phyloP scores from a whole-genome alignment of 164 flowering plant genomes.

The Platanus orientalis region DNA sequence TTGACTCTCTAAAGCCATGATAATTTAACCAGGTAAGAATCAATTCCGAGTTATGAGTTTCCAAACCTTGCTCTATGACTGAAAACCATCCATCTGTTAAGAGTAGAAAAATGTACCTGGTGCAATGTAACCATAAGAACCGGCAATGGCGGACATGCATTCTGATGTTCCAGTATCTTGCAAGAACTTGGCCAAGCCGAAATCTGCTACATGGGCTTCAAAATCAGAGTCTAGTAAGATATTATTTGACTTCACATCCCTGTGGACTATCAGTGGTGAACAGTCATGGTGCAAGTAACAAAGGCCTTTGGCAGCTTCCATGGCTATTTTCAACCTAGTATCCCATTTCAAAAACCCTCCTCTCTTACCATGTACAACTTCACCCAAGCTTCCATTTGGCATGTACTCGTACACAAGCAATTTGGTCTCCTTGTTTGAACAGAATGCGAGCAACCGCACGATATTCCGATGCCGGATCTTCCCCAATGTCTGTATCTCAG shows the following conservation, averaged over 20 bases:
- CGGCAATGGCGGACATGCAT: conserved; percentile 82
- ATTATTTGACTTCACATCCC: conserved; percentile 80
- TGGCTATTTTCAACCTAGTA: conserved; percentile 51
- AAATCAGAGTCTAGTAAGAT: conserved; percentile 55
- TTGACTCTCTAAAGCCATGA: too few relatives aligned
- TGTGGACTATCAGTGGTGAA: conserved; percentile 59
- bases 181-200: conserved; percentile 74
- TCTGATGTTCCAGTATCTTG: conserved; percentile 60
- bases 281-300: conserved; percentile 85
- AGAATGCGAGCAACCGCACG: conserved; percentile 54
- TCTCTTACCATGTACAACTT: conserved; percentile 61
- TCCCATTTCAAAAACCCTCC: conserved; percentile 62
- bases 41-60: too few relatives aligned
- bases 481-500: conserved; percentile 65
- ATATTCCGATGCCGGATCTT: conserved; percentile 66
- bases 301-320: conserved; percentile 70
- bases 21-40: too few relatives aligned
- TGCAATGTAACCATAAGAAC: conserved; percentile 83
- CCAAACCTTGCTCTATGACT: too few relatives aligned
- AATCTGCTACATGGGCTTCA: conserved; percentile 84
- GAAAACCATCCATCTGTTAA: not conserved
- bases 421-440: conserved; percentile 61
- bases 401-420: conserved; percentile 79
- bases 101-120: conserved; percentile 45
- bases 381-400: conserved; percentile 82